Evolutionary conservation across 305 asterid species (phyloP).

Genomic region (Fraxinus dipetala): DNA sequence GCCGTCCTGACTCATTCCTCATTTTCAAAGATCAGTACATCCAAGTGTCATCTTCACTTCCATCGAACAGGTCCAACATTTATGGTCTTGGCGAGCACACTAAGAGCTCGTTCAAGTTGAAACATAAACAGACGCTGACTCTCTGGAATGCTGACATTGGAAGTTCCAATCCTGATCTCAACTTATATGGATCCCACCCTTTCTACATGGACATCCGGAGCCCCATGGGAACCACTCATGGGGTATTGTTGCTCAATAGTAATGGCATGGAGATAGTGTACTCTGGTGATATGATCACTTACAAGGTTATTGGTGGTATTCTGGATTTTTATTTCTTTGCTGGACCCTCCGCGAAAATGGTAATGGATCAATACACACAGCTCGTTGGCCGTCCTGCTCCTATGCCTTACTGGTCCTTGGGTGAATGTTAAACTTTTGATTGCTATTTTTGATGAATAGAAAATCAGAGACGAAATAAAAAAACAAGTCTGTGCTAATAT

Average conservation of each 20-base stretch:
- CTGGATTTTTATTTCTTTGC: conserved; percentile 43
- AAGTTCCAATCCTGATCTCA: conserved; percentile 37
- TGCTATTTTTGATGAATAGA: not conserved
- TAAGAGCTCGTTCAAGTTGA: conserved; percentile 35
- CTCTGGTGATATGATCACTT: conserved; percentile 41
- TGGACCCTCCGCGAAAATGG: conserved; percentile 43
- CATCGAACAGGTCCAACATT: conserved; percentile 26
- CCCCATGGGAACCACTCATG: conserved; percentile 37
- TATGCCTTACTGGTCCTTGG: conserved; percentile 60
- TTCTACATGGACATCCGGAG: conserved; percentile 45
- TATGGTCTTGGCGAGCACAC: conserved; percentile 55
- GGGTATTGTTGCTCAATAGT: conserved; percentile 44
- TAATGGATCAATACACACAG: conserved; percentile 44
- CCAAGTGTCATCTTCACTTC: conserved; percentile 43
- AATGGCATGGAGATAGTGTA: conserved; percentile 54
- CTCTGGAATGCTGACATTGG: conserved; percentile 43
- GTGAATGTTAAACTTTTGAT: conserved; percentile 25
- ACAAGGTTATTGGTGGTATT: conserved; percentile 49
- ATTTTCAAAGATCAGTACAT: conserved; percentile 53
- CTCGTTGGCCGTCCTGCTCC: conserved; percentile 53
- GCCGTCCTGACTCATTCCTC: conserved; percentile 25
- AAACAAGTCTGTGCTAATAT: not conserved
- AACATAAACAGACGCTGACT: conserved; percentile 41
- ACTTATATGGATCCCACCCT: conserved; percentile 51
- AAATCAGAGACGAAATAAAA: not conserved